Evolutionary conservation across 371 early-diverging fungal species (phyloP).

Genomic region (Mortierella sp.): DNA sequence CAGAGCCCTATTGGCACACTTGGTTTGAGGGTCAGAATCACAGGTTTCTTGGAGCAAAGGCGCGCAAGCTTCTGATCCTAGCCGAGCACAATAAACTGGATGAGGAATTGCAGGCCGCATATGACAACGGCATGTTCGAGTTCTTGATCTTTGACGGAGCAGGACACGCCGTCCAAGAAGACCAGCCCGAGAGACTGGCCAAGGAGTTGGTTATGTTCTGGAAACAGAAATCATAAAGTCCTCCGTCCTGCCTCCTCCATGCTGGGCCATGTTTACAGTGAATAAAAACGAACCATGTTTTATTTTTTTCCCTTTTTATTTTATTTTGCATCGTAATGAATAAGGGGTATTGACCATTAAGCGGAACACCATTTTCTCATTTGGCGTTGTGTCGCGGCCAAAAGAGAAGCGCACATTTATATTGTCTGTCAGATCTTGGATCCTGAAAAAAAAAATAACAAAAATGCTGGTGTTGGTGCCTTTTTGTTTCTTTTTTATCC

Average conservation of each 20-base stretch:
- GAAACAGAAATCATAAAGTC: constrained; percentile 11
- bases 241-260: too few species aligned
- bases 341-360: too few species aligned
- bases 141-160: constrained; percentile 77
- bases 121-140: constrained; percentile 93
- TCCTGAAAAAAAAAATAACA: neutral
- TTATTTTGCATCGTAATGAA: neutral
- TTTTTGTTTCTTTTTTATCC: constrained; percentile 3
- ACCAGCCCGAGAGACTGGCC: constrained; percentile 80
- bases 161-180: constrained; percentile 93
- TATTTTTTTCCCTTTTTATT: neutral
- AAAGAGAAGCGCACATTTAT: neutral
- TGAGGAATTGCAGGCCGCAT: constrained; percentile 85
- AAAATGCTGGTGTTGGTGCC: neutral
- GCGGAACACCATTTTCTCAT: constrained; percentile 2
- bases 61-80: constrained; percentile 83
- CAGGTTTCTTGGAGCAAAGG: constrained; percentile 74
- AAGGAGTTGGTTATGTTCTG: constrained; percentile 57
- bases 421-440: neutral
- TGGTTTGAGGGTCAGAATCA: constrained; percentile 87
- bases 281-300: too few species aligned
- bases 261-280: too few species aligned
- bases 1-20: constrained; percentile 79
- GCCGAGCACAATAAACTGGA: constrained; percentile 90
- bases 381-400: neutral